Evolutionary conservation across 257 asterid species (phyloP).

Genomic region (Datura wrightii): DNA sequence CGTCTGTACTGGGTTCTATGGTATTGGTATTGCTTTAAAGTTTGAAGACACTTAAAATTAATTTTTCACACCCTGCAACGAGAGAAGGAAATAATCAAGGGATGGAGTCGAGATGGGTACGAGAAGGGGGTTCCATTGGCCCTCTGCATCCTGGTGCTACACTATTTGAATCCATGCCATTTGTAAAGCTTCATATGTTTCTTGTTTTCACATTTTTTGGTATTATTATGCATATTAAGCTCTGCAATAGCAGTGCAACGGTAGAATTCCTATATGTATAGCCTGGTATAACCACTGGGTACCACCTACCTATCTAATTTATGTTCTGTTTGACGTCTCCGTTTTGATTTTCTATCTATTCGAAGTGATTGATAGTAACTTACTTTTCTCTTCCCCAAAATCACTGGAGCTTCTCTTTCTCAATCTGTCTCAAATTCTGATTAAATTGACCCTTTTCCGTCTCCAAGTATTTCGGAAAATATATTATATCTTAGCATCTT

Average conservation of each 20-base stretch:
- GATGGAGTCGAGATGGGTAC: neutral
- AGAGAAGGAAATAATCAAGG: neutral
- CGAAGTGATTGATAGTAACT: neutral
- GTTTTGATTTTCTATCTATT: neutral
- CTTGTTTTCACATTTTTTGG: conserved; percentile 1
- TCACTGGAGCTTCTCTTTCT: conserved; percentile 19
- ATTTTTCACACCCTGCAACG: neutral
- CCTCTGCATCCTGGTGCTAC: conserved; percentile 1
- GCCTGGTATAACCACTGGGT: conserved; percentile 2
- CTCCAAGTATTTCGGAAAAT: neutral
- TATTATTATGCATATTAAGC: conserved; percentile 7
- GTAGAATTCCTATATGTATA: conserved; percentile 5
- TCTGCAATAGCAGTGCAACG: neutral
- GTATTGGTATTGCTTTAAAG: neutral
- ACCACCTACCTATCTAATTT: neutral
- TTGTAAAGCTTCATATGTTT: conserved; percentile 13
- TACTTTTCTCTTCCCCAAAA: neutral
- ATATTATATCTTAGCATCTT: conserved; percentile 25
- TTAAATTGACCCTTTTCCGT: neutral
- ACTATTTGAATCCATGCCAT: neutral
- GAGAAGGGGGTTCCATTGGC: neutral
- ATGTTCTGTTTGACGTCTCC: neutral
- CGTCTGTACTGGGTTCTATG: neutral
- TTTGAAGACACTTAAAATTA: neutral
- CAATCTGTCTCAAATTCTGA: neutral